Base-by-base conservation (phyloP, 345 rosid genomes). In the Odontarrhena argentea region DNA sequence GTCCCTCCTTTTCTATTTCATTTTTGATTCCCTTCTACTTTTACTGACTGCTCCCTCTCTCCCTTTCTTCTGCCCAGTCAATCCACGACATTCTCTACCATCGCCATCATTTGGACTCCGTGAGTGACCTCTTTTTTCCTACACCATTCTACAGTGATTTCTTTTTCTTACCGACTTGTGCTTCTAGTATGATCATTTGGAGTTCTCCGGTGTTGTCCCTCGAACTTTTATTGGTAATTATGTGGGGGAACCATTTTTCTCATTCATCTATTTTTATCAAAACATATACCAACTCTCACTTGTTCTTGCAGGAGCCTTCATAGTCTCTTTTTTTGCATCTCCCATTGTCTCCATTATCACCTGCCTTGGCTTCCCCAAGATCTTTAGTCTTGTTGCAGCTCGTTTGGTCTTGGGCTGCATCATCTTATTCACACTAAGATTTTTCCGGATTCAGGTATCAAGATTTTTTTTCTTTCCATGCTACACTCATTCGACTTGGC, bases 131-230 rank as follows among this genome's bases (percentile, higher is more conserved):
- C 45, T 11, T 13, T 60, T 26, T 37, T 7, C 43, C 1, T 26
- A 10, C 15, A 2, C 0, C 43, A 32, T 55, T 50, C 68, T 18
- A 37, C 6, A 41, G 11, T 30, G 3, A 24, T 32, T 13, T 49
- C 36, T n/a, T 3, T 10, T 3, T 18, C 9, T 5, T 64, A 48
- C 38, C 32, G 8, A 6, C 57, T 65, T 15, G 4, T 34, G 2
- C 6, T 71, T 3, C 61, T 76, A 94, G 97, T 91, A 94, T 78
- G 99, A 91, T 79, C 97, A 94, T 80, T 69, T 91, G 81, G 97
- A 94, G 77, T 94, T 91, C 76, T 88, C 99, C 44, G 97, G 99
- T 70, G 97, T 94, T 67, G 97, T 94, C 66, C 97, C 96, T 71
- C 97, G 97, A 65, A 88, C 99, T 68, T 94, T 94, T 58, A 81